Evolutionary conservation across 2,329 filamentous ascomycete genomes (phyloP).

Genomic region (Fusarium sp.): DNA sequence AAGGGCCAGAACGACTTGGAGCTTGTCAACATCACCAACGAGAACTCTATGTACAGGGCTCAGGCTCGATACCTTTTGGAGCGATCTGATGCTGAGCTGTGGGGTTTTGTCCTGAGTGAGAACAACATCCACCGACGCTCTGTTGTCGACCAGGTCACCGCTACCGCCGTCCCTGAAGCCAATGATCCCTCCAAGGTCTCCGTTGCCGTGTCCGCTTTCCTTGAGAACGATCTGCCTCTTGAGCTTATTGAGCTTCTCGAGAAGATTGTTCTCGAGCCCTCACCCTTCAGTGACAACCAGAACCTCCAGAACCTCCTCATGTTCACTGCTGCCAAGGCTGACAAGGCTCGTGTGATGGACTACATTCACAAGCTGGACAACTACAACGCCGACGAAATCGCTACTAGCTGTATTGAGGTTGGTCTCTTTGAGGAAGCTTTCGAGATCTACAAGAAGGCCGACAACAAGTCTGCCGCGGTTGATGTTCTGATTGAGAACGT

Average conservation of each 20-base stretch:
- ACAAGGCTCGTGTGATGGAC: conserved; percentile 93
- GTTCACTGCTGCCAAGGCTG: conserved; percentile 95
- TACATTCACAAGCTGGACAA: conserved; percentile 93
- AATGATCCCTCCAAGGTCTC: conserved; percentile 95
- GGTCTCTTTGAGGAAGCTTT: conserved; percentile 97
- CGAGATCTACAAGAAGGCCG: conserved; percentile 98
- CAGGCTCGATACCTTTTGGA: conserved; percentile 96
- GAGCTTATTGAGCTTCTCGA: conserved; percentile 98
- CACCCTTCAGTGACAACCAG: conserved; percentile 96
- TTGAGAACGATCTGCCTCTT: conserved; percentile 87
- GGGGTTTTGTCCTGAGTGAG: conserved; percentile 92
- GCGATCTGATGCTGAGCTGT: conserved; percentile 88
- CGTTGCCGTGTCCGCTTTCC: conserved; percentile 91
- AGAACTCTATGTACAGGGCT: conserved; percentile 99
- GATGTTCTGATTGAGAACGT: conserved; percentile 95
- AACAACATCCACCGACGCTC: conserved; percentile 97
- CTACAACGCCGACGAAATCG: conserved; percentile 93
- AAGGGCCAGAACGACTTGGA: conserved; percentile 99
- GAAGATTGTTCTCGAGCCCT: conserved; percentile 99
- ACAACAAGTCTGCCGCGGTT: conserved; percentile 86
- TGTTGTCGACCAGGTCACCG: conserved; percentile 94
- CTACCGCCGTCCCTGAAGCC: conserved; percentile 92
- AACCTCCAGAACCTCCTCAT: conserved; percentile 96
- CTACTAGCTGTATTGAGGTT: conserved; percentile 91
- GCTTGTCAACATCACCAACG: conserved; percentile 96